Evolutionary conservation across 306 rosid genomes (phyloP).

Genomic region (Glycine soja): DNA sequence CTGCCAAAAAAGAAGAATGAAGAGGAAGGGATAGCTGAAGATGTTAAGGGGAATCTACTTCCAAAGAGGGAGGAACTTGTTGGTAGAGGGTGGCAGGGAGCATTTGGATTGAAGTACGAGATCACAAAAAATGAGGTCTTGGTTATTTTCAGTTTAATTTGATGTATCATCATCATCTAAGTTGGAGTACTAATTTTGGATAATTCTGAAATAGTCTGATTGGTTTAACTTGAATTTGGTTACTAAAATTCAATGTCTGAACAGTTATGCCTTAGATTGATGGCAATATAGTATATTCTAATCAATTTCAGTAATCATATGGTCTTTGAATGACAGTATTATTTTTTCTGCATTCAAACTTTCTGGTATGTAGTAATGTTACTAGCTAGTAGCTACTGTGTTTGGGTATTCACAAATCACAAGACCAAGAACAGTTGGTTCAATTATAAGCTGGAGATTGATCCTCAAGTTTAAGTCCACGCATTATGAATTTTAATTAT

Average conservation of each 20-base stretch:
- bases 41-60: constrained; percentile 53
- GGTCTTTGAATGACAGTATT: no score
- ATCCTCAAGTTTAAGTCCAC: no score
- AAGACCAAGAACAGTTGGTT: neutral
- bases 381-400: neutral
- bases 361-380: neutral
- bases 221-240: constrained; percentile 16
- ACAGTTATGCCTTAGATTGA: no score
- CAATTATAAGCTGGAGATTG: no score
- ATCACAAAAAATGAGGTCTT: constrained; percentile 68
- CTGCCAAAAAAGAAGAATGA: constrained; percentile 55
- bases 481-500: neutral
- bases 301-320: no score
- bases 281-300: no score
- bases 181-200: constrained; percentile 20
- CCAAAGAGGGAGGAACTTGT: constrained; percentile 55
- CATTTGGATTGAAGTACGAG: constrained; percentile 69
- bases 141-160: constrained; percentile 59
- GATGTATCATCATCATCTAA: constrained; percentile 1
- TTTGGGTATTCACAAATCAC: neutral
- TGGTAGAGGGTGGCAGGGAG: constrained; percentile 58
- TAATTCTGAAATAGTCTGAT: neutral
- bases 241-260: neutral
- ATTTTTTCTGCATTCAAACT: neutral
- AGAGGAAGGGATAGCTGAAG: constrained; percentile 49